These are phyloP conservation scores for Fistulinella prunicolor DNA, from an alignment of 768 basidiomycete species.

Conservation along the genomic window DNA sequence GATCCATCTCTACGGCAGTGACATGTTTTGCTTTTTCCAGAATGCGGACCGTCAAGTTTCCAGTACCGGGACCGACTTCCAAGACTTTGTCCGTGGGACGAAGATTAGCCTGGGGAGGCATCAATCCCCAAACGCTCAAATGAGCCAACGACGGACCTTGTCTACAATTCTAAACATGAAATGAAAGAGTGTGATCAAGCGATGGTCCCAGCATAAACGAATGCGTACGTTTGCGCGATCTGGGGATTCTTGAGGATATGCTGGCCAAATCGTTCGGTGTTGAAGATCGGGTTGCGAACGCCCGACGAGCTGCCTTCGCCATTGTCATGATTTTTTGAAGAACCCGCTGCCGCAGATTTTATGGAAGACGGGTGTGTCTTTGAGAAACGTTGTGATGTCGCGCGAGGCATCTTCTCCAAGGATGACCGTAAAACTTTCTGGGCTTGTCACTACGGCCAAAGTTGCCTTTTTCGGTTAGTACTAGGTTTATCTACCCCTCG, in stretches of 20 bases:
- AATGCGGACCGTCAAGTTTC: conserved; percentile 92
- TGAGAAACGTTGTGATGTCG: conserved; percentile 71
- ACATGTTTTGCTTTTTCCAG: conserved; percentile 91
- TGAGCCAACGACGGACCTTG: conserved; percentile 37
- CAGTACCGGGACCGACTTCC: conserved; percentile 97
- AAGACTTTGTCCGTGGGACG: conserved; percentile 94
- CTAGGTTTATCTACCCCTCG: no score
- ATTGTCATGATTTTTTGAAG: conserved; percentile 41
- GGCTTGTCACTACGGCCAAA: background rate
- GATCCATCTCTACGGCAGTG: conserved; percentile 96
- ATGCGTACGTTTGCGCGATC: conserved; percentile 80
- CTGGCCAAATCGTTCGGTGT: conserved; percentile 93
- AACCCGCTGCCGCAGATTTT: conserved; percentile 33
- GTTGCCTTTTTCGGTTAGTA: conserved; percentile 18
- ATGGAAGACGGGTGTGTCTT: conserved; percentile 63
- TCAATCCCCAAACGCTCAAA: background rate
- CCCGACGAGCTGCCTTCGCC: conserved; percentile 39
- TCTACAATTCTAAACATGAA: conserved; percentile 53
- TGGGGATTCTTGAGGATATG: conserved; percentile 95
- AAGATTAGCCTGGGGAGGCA: conserved; percentile 66
- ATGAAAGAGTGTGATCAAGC: conserved; percentile 11
- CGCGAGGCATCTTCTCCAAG: conserved; percentile 62
- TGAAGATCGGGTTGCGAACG: conserved; percentile 84
- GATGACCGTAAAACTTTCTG: background rate
- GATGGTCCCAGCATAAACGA: conserved; percentile 19